Evolutionary conservation across 2,329 filamentous ascomycete species (phyloP).

Genomic region (Fusarium gaditjirri): DNA sequence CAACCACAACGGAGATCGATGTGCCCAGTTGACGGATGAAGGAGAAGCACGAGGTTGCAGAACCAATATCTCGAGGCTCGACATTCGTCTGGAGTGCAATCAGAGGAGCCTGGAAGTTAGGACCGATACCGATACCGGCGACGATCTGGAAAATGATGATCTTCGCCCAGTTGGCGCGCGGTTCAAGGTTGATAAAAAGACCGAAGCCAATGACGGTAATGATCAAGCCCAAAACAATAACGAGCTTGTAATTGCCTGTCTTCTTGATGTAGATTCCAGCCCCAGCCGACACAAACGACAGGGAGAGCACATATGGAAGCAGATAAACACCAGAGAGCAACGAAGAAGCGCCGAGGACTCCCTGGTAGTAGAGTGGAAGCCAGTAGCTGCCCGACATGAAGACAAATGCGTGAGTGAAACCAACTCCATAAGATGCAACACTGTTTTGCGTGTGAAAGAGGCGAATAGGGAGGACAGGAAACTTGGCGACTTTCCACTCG

Average conservation of each 20-base stretch:
- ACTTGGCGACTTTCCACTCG: constrained; percentile 78
- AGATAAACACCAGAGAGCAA: constrained; percentile 80
- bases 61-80: constrained; percentile 71
- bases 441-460: constrained; percentile 76
- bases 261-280: constrained; percentile 69
- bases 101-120: constrained; percentile 75
- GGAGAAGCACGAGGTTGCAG: constrained; percentile 73
- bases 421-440: constrained; percentile 70
- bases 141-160: constrained; percentile 71
- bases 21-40: constrained; percentile 77
- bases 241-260: constrained; percentile 72
- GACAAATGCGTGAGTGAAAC: constrained; percentile 78
- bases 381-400: constrained; percentile 85
- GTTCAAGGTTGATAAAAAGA: constrained; percentile 69
- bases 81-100: constrained; percentile 75
- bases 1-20: constrained; percentile 75
- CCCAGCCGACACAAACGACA: constrained; percentile 70
- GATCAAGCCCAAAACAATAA: constrained; percentile 68
- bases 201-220: constrained; percentile 74
- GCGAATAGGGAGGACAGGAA: constrained; percentile 80
- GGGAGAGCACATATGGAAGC: constrained; percentile 74
- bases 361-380: constrained; percentile 86
- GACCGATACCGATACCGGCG: constrained; percentile 71
- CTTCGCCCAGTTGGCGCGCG: constrained; percentile 64
- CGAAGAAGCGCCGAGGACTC: constrained; percentile 73